Base-by-base conservation (phyloP, 768 basidiomycete species). In the Trametopsis cervina region DNA sequence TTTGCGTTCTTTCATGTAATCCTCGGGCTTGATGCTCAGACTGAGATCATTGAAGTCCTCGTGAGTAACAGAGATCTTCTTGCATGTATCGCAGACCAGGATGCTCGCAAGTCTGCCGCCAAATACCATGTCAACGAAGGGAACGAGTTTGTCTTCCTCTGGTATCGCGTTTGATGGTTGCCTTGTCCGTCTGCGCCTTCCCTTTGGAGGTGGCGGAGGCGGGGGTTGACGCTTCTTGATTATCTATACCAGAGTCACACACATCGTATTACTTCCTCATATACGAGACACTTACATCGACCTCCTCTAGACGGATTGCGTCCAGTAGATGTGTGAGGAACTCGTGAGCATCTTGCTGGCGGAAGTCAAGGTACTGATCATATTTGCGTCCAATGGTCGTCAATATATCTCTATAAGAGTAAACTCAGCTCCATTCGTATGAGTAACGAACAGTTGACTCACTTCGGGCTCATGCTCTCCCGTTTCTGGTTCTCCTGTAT, bases 261-360 rank as follows among this genome's bases (percentile, higher is more conserved):
- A 15, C n/a, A 43, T 33, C 13, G 44, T 4, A 13, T 45, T 12
- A 39, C 18, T 20, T 18, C 21, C 42, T 43, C n/a, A n/a, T n/a
- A n/a, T n/a, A 36, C 4, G 39, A 26, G 25, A 23, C 2, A 64
- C 82, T 52, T 59, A 89, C 88, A 60, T 98, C 94, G 43, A 81
- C 70, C 64, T 97, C 93, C 62, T 97, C 94, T 90, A 94, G 94
- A 45, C 89, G 79, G 75, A 94, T 87, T 17, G 83, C 86, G 62
- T 96, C 94, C 33, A 96, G 70, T 50, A 97, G 71, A 54, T 93
- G 92, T 26, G 89, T 76, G 21, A 97, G 67, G 53, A 95, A 85
- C 68, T 98, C 94, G 63, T 96, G 94, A 20, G 93, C 90, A 60
- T 98, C 94, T 64, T 96, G 94, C 64, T 98, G 94, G 6, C 87